A percentile compares a stretch with the other conserved stretches of the same genome.
These are phyloP conservation scores for Cyberlindnera meyerae DNA, from an alignment of 805 yeast species.

Conservation along the genomic window DNA sequence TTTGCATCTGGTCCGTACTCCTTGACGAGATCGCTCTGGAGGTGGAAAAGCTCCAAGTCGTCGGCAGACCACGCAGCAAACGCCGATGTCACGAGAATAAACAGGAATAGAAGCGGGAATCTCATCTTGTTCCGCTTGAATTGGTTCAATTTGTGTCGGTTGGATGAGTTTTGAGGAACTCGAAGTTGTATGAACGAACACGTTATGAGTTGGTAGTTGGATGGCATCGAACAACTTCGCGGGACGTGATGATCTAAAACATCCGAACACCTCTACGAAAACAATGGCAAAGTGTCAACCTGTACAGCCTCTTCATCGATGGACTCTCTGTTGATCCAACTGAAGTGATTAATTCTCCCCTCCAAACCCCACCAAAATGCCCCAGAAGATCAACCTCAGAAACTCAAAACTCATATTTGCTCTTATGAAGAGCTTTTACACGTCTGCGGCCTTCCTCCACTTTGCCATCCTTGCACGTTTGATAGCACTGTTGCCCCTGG, in stretches of 20 bases:
- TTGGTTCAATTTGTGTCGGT: background rate
- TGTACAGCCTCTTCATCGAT: no score
- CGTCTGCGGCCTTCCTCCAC: conserved; percentile 15
- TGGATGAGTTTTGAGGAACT: background rate
- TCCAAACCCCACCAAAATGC: conserved; percentile 6
- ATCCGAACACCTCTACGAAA: no score
- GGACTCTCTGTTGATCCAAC: no score
- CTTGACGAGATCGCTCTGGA: conserved; percentile 54
- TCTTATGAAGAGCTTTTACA: conserved; percentile 7
- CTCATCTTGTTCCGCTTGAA: conserved; percentile 6
- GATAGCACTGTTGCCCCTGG: conserved; percentile 51
- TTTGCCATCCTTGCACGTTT: conserved; percentile 38
- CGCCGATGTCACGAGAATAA: conserved; percentile 16
- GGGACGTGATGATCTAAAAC: no score
- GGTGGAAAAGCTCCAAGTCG: conserved; percentile 77
- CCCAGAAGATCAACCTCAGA: conserved; percentile 18
- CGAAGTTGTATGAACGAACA: background rate
- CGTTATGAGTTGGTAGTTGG: no score
- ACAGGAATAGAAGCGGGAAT: conserved; percentile 12
- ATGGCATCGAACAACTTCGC: background rate
- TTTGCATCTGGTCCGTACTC: conserved; percentile 14
- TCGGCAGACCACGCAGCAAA: conserved; percentile 51
- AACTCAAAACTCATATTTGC: conserved; percentile 11
- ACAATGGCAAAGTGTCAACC: no score
- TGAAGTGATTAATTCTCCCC: no score